Evolutionary conservation across 352 stramenopile genomes (phyloP).

Genomic region (Globisporangium nunn): DNA sequence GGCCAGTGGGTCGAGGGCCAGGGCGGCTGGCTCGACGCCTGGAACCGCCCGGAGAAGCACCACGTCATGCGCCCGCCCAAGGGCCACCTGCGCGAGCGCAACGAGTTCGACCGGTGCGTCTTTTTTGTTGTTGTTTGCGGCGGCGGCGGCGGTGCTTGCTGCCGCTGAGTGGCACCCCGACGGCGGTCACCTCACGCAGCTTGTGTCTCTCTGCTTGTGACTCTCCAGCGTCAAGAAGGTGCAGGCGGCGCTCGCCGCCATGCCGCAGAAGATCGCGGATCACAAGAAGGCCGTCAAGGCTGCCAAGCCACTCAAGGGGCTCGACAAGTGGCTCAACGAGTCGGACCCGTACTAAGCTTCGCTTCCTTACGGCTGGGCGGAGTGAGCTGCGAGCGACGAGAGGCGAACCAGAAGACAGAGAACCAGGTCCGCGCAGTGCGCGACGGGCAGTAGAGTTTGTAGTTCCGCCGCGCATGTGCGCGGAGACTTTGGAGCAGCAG

Average conservation of each 20-base stretch:
- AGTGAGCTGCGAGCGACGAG: too few relatives aligned
- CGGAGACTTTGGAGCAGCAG: neutral
- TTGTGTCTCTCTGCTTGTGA: neutral
- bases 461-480: neutral
- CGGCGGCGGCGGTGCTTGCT: neutral
- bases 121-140: neutral
- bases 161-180: too few relatives aligned
- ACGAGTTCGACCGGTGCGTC: slow-evolving; percentile 72
- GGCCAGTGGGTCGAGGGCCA: slow-evolving; percentile 73
- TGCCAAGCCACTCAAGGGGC: slow-evolving; percentile 77
- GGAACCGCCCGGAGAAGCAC: slow-evolving; percentile 77
- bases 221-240: slow-evolving; percentile 72
- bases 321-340: slow-evolving; percentile 88
- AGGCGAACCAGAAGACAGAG: too few relatives aligned
- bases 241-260: slow-evolving; percentile 69
- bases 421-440: neutral
- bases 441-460: neutral
- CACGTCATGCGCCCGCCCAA: slow-evolving; percentile 81
- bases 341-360: slow-evolving; percentile 58
- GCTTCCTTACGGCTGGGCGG: too few relatives aligned
- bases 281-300: slow-evolving; percentile 82
- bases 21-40: slow-evolving; percentile 74
- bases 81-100: slow-evolving; percentile 73
- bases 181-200: neutral
- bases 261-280: slow-evolving; percentile 81